Percentiles rank a stretch among this genome's conserved stretches.
phyloP scores from a whole-genome alignment of 2,329 filamentous ascomycete species.

The Alternaria sp. region DNA sequence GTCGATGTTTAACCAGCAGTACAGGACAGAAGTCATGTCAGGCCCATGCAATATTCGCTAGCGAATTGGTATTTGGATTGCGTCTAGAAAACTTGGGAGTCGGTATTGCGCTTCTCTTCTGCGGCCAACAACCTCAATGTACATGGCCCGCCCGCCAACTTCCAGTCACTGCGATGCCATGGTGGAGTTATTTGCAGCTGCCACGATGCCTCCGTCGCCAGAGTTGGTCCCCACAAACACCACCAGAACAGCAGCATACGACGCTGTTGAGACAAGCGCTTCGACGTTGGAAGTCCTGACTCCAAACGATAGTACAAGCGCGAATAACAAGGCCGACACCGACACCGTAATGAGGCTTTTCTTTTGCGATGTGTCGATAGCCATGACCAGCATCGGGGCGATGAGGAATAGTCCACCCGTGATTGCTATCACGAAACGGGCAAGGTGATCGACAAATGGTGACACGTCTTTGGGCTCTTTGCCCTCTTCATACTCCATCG shows the following conservation, averaged over 20 bases:
- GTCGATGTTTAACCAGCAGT: too few species aligned
- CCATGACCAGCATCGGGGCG: not conserved
- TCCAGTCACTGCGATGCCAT: not conserved
- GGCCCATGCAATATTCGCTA: too few species aligned
- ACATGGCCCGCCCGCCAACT: not conserved
- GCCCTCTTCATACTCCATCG: too few species aligned
- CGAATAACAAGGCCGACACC: accelerated
- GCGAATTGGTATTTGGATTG: too few species aligned
- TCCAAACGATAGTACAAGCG: not conserved
- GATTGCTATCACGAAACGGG: not conserved
- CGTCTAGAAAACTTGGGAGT: too few species aligned
- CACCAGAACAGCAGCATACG: not conserved
- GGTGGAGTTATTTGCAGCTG: not conserved
- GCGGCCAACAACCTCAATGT: too few species aligned
- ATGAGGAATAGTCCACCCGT: not conserved
- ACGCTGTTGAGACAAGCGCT: not conserved
- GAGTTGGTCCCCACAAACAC: not conserved
- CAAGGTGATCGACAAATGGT: not conserved
- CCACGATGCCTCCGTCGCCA: not conserved
- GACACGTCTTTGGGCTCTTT: not conserved
- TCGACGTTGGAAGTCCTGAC: not conserved
- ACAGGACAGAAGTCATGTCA: too few species aligned
- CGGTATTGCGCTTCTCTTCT: too few species aligned
- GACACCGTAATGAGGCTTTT: not conserved
- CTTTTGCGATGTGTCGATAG: not conserved